Conservation (phyloP, 2,329 filamentous ascomycete species). For the Ophiocordyceps camponoti-rufipedis region DNA sequence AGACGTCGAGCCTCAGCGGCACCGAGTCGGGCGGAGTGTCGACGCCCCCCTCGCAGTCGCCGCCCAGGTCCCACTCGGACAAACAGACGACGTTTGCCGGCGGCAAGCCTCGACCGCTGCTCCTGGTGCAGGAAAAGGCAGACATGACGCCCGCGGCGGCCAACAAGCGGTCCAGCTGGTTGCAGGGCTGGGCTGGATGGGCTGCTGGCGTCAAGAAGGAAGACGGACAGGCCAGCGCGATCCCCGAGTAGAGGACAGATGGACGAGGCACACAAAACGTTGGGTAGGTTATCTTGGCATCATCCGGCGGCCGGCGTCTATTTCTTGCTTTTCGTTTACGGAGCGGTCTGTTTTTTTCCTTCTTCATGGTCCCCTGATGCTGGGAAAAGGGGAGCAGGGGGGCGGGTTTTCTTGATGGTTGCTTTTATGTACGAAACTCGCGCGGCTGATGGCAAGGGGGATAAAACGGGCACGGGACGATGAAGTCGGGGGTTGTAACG, state of each 20-base stretch:
- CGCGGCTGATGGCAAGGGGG: no score
- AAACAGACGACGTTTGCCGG: conserved; percentile 40
- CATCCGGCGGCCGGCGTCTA: no score
- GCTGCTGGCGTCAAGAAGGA: conserved; percentile 24
- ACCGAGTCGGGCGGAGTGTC: conserved; percentile 36
- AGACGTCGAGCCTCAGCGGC: conserved; percentile 46
- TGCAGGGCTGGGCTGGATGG: conserved; percentile 35
- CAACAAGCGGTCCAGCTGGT: conserved; percentile 46
- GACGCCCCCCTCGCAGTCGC: conserved; percentile 33
- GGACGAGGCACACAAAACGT: no score
- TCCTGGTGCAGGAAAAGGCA: conserved; percentile 66
- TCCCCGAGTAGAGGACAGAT: neutral
- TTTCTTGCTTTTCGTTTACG: no score
- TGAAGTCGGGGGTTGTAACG: neutral
- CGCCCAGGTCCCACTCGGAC: conserved; percentile 30
- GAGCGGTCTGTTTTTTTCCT: no score
- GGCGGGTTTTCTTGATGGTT: no score
- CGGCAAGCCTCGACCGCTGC: conserved; percentile 65
- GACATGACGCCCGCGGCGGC: conserved; percentile 23
- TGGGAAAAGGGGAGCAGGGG: no score
- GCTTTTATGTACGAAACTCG: no score
- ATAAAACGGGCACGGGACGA: neutral
- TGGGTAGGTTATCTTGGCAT: no score
- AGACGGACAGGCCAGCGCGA: conserved; percentile 10
- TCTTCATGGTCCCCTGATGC: no score